Evolutionary conservation across 306 rosid species (phyloP).

Genomic region (Prunus mume): DNA sequence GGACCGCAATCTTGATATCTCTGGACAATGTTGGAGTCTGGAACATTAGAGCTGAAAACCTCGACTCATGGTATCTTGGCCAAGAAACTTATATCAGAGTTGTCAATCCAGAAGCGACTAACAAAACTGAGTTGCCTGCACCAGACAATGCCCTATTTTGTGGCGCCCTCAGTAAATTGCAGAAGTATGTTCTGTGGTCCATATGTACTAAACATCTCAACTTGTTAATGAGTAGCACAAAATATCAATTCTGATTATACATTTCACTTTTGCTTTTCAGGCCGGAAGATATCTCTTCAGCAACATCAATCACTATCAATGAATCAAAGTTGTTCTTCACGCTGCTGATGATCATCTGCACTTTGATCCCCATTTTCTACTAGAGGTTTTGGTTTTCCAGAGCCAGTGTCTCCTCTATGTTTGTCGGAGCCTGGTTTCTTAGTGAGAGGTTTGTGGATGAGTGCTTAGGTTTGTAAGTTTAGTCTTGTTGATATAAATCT

Average conservation of each 20-base stretch:
- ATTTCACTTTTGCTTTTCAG: slow-evolving; percentile 40
- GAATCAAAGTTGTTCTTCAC: slow-evolving; percentile 40
- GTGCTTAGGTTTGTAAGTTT: slow-evolving; percentile 48
- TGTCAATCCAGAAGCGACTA: slow-evolving; percentile 81
- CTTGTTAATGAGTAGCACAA: not conserved
- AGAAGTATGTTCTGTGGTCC: slow-evolving; percentile 49
- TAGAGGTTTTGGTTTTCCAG: slow-evolving; percentile 13
- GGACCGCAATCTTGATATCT: slow-evolving; percentile 88
- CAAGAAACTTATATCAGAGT: slow-evolving; percentile 89
- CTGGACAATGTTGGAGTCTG: slow-evolving; percentile 92
- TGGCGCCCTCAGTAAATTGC: slow-evolving; percentile 67
- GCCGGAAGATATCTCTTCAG: slow-evolving; percentile 57
- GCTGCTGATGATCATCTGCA: slow-evolving; percentile 37
- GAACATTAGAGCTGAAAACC: slow-evolving; percentile 90
- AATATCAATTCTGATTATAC: not conserved
- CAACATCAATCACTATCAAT: slow-evolving; percentile 32
- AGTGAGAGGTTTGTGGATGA: slow-evolving; percentile 52
- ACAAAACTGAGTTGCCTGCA: slow-evolving; percentile 82
- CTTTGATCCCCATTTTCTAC: slow-evolving; percentile 34
- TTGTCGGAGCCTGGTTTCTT: slow-evolving; percentile 31
- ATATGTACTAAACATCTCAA: slow-evolving; percentile 2
- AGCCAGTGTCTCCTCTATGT: slow-evolving; percentile 2
- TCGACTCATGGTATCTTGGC: slow-evolving; percentile 95
- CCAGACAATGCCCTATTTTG: slow-evolving; percentile 88
- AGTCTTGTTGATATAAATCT: slow-evolving; percentile 50